phyloP scores from a whole-genome alignment of 306 rosid genomes.

The Prunus dulcis region DNA sequence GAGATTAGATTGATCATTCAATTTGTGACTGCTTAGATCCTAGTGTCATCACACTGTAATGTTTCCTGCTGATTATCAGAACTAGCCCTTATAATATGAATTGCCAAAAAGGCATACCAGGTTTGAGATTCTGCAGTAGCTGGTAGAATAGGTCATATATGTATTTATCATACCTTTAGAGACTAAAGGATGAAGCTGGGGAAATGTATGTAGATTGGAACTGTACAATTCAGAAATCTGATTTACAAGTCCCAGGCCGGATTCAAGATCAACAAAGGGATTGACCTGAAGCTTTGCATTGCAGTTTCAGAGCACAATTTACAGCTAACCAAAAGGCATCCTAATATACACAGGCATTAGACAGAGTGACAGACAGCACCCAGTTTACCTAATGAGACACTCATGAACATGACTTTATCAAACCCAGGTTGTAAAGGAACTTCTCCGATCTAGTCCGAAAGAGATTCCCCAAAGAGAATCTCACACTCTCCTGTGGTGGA shows the following conservation, averaged over 20 bases:
- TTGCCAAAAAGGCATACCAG: neutral
- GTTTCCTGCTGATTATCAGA: no score
- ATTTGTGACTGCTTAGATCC: neutral
- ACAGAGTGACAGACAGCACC: neutral
- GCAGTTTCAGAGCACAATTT: conserved; percentile 26
- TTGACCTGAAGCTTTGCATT: conserved; percentile 4
- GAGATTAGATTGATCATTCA: neutral
- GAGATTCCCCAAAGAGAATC: conserved; percentile 64
- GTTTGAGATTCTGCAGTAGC: neutral
- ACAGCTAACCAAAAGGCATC: conserved; percentile 25
- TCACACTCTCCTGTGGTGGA: conserved; percentile 50
- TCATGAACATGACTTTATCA: conserved; percentile 76
- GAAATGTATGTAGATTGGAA: conserved; percentile 19
- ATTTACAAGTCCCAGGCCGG: conserved; percentile 20
- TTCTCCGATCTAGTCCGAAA: conserved; percentile 82
- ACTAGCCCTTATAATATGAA: neutral
- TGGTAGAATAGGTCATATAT: neutral
- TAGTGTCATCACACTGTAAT: no score
- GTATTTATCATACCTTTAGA: neutral
- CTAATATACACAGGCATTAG: conserved; percentile 37
- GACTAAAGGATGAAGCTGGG: conserved; percentile 10
- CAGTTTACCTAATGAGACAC: conserved; percentile 14
- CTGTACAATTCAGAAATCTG: conserved; percentile 31
- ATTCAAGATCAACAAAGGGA: conserved; percentile 12
- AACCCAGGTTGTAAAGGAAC: conserved; percentile 83